Evolutionary conservation across 352 stramenopile genomes (phyloP).

Genomic region (Phytophthora megakarya): DNA sequence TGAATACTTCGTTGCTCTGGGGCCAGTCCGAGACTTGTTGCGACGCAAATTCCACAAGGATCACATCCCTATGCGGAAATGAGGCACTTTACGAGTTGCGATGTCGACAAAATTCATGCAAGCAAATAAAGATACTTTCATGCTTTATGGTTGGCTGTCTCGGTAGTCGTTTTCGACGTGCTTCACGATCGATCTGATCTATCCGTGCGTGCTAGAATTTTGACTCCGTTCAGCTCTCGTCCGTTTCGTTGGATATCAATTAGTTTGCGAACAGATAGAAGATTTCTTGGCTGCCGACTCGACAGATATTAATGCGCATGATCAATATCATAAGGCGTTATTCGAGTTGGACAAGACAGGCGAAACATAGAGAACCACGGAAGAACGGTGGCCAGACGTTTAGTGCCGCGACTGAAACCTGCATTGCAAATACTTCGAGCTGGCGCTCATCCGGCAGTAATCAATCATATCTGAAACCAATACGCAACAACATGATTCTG

Average conservation of each 20-base stretch:
- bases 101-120: neutral
- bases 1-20: constrained; percentile 49
- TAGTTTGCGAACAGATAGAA: neutral
- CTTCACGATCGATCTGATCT: neutral
- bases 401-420: constrained; percentile 10
- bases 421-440: neutral
- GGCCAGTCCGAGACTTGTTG: constrained; percentile 54
- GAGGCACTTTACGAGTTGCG: constrained; percentile 10
- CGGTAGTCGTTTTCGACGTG: neutral
- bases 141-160: neutral
- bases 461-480: constrained; percentile 25
- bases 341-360: neutral
- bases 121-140: neutral
- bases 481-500: neutral
- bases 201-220: neutral
- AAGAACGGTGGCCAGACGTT: neutral
- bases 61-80: constrained; percentile 48
- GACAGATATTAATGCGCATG: neutral
- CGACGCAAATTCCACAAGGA: constrained; percentile 60
- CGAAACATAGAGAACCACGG: neutral
- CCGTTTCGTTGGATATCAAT: neutral
- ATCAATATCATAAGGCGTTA: too few relatives aligned
- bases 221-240: neutral
- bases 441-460: neutral
- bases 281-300: neutral